These are phyloP conservation scores for Ogataea corticis DNA, from an alignment of 805 yeast genomes.

Conservation along the genomic window DNA sequence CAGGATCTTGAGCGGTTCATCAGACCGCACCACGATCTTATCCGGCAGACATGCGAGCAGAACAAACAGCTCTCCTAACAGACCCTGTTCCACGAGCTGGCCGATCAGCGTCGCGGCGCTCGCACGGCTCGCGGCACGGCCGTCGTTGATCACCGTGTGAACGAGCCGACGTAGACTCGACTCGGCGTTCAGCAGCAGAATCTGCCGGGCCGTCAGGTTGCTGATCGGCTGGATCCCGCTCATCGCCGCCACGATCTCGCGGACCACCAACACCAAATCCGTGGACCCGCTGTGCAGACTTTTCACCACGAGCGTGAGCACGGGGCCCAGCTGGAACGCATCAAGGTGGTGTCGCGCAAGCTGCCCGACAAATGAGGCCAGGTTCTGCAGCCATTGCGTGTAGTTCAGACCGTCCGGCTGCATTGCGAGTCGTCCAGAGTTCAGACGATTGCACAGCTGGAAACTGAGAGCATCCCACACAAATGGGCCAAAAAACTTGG, in stretches of 20 bases:
- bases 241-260: conserved; percentile 67
- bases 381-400: conserved; percentile 81
- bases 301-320: conserved; percentile 60
- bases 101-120: conserved; percentile 54
- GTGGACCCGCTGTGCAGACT: conserved; percentile 61
- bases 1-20: conserved; percentile 61
- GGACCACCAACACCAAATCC: conserved; percentile 61
- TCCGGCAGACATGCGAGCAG: conserved; percentile 53
- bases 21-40: conserved; percentile 39
- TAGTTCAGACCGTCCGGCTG: conserved; percentile 82
- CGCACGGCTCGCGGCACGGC: conserved; percentile 45
- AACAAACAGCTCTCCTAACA: conserved; percentile 64
- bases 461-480: conserved; percentile 86
- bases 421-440: conserved; percentile 63
- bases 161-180: conserved; percentile 54
- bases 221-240: conserved; percentile 75
- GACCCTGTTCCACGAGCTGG: conserved; percentile 43
- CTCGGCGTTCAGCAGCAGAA: conserved; percentile 66
- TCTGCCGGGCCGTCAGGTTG: conserved; percentile 66
- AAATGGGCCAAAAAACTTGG: conserved; percentile 68
- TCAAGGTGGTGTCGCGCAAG: conserved; percentile 54
- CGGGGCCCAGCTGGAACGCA: conserved; percentile 59
- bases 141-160: conserved; percentile 58
- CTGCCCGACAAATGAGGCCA: conserved; percentile 77
- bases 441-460: conserved; percentile 68